Evolutionary conservation across 1,284 basidiomycete genomes (phyloP).

Genomic region (Neonothopanus nambi): DNA sequence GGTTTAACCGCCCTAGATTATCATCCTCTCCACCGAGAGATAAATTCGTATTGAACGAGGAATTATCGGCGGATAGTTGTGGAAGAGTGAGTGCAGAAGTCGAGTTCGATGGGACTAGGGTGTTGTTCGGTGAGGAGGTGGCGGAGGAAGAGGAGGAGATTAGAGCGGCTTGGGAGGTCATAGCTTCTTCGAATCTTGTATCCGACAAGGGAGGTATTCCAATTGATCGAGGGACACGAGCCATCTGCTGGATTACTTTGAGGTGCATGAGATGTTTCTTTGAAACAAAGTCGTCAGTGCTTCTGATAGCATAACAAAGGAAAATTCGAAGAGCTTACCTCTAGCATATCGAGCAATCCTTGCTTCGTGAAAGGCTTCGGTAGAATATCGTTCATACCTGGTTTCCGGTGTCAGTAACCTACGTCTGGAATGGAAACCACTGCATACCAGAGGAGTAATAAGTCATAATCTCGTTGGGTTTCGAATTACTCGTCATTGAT

Average conservation of each 20-base stretch:
- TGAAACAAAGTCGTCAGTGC: slow-evolving; percentile 2
- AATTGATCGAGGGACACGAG: slow-evolving; percentile 67
- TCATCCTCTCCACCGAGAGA: slow-evolving; percentile 32
- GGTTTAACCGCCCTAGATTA: slow-evolving; percentile 63
- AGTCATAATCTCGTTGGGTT: slow-evolving; percentile 89
- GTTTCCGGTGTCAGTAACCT: slow-evolving; percentile 11
- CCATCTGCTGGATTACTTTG: slow-evolving; percentile 85
- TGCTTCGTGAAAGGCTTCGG: slow-evolving; percentile 97
- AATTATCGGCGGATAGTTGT: too few species aligned
- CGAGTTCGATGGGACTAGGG: neutral
- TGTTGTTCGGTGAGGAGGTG: neutral
- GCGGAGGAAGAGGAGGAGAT: too few species aligned
- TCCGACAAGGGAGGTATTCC: slow-evolving; percentile 74
- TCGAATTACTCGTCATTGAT: slow-evolving; percentile 94
- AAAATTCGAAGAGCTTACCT: slow-evolving; percentile 52
- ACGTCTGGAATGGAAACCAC: neutral
- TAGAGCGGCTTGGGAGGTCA: slow-evolving; percentile 34
- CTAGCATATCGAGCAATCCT: slow-evolving; percentile 87
- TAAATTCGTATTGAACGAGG: slow-evolving; percentile 13
- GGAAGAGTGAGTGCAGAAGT: neutral
- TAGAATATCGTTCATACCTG: slow-evolving; percentile 96
- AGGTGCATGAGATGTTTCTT: slow-evolving; percentile 93
- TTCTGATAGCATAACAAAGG: neutral
- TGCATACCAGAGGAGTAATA: slow-evolving; percentile 76
- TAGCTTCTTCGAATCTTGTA: slow-evolving; percentile 56